These are phyloP conservation scores for Kazachstania bromeliacearum DNA, from an alignment of 805 yeast species.

Conservation along the genomic window DNA sequence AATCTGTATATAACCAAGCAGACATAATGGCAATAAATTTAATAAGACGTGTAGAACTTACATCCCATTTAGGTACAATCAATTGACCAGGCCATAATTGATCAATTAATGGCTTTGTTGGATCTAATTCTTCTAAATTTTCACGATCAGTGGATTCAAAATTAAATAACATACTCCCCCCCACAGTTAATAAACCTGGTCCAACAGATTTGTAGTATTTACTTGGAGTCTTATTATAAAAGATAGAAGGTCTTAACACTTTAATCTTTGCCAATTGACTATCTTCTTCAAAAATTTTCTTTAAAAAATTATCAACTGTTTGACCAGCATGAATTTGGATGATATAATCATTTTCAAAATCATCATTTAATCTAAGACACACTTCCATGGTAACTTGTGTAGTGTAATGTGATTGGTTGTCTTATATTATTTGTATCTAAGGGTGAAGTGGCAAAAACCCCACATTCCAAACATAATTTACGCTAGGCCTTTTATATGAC, in stretches of 20 bases:
- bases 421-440: too few species aligned
- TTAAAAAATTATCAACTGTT: conserved; percentile 47
- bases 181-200: conserved; percentile 65
- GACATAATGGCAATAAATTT: conserved; percentile 23
- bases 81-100: conserved; percentile 86
- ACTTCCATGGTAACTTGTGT: too few species aligned
- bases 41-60: conserved; percentile 3
- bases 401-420: too few species aligned
- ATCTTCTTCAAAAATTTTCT: conserved; percentile 39
- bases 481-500: too few species aligned
- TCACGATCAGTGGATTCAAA: conserved; percentile 42
- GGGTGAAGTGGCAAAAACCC: too few species aligned
- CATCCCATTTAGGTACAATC: conserved; percentile 31
- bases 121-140: conserved; percentile 37
- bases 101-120: conserved; percentile 44
- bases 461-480: too few species aligned
- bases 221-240: conserved; percentile 52
- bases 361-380: conserved; percentile 75
- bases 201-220: conserved; percentile 47
- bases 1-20: conserved; percentile 82
- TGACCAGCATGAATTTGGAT: conserved; percentile 54
- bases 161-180: conserved; percentile 69
- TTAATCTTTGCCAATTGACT: conserved; percentile 42
- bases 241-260: conserved; percentile 67
- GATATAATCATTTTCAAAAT: conserved; percentile 80